These are phyloP conservation scores for Panellus pusillus DNA, from an alignment of 768 basidiomycete species.

Conservation along the genomic window DNA sequence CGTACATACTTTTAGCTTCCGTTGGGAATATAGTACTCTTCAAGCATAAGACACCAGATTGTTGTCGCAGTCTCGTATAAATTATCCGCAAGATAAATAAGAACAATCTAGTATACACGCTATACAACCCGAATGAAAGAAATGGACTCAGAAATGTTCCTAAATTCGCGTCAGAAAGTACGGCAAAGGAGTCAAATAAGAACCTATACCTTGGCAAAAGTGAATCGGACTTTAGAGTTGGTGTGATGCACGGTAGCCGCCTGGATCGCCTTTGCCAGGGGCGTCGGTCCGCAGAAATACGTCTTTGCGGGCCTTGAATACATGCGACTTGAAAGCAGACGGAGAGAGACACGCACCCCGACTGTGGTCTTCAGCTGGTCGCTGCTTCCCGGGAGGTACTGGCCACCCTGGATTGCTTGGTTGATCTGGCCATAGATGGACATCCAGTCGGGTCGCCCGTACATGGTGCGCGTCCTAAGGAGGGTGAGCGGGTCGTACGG, in stretches of 20 bases:
- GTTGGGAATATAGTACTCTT: no score
- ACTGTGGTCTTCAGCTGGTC: conserved; percentile 81
- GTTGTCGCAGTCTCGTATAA: no score
- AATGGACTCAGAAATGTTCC: conserved; percentile 21
- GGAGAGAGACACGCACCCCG: conserved; percentile 51
- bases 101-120: neutral
- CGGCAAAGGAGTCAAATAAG: neutral
- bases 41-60: no score
- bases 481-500: conserved; percentile 89
- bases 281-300: conserved; percentile 88
- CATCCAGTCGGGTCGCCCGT: conserved; percentile 90
- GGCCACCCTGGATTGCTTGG: conserved; percentile 76
- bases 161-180: neutral
- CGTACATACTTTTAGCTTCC: no score
- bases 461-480: conserved; percentile 87
- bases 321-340: conserved; percentile 6
- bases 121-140: neutral
- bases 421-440: conserved; percentile 73
- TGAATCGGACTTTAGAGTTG: conserved; percentile 61
- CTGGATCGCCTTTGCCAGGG: conserved; percentile 75
- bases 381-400: conserved; percentile 78
- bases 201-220: conserved; percentile 70
- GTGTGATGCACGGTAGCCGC: conserved; percentile 61
- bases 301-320: conserved; percentile 48
- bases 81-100: no score